These are phyloP conservation scores for Fraxinus platypoda DNA, from an alignment of 305 asterid species.

Conservation along the genomic window DNA sequence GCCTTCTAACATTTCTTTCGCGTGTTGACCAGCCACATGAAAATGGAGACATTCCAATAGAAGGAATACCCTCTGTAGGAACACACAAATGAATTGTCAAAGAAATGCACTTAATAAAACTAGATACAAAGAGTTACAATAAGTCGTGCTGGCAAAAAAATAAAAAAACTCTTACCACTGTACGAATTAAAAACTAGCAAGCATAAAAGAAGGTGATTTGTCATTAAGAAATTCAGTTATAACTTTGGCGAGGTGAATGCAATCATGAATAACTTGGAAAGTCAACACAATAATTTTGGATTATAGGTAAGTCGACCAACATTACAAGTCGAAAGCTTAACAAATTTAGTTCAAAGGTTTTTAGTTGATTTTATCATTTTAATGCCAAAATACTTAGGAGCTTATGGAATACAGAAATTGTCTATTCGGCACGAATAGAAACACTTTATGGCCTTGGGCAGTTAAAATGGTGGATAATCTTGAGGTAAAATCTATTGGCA, in stretches of 20 bases:
- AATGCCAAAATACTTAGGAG: background rate
- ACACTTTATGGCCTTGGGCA: background rate
- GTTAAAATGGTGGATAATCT: background rate
- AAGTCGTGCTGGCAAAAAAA: background rate
- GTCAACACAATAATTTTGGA: background rate
- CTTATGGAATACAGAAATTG: background rate
- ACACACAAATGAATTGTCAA: conserved; percentile 29
- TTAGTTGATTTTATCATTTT: background rate
- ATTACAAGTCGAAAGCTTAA: background rate
- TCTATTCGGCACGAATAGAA: background rate
- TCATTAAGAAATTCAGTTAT: background rate
- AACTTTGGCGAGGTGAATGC: background rate
- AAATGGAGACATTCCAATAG: conserved; percentile 87
- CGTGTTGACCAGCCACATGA: conserved; percentile 92
- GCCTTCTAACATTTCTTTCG: conserved; percentile 76
- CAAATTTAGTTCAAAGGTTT: background rate
- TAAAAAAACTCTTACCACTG: background rate
- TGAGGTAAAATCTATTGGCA: background rate
- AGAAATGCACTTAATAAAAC: conserved; percentile 4
- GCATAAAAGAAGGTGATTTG: background rate
- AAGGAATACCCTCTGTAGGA: conserved; percentile 90
- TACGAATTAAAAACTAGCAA: background rate
- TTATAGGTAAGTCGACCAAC: background rate
- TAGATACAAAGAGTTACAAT: background rate
- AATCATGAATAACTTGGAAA: background rate